A percentile compares a stretch with the other conserved stretches of the same genome.
Conservation (phyloP, 352 stramenopile genomes). For the Pythium brachiatum region DNA sequence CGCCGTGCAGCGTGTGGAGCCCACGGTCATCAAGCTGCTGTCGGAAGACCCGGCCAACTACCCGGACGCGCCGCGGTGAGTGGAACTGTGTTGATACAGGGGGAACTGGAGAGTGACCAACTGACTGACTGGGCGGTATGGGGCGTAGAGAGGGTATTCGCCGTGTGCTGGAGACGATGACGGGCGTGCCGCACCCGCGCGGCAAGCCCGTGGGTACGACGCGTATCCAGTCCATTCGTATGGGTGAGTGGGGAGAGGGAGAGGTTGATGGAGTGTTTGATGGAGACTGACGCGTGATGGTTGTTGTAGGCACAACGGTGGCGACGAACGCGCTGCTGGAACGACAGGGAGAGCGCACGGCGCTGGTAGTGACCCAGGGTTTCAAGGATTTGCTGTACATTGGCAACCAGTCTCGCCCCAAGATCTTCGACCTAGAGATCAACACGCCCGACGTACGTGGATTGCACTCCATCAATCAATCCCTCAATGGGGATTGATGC, state of each 20-base stretch:
- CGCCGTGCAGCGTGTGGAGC: slow-evolving; percentile 42
- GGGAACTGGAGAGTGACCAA: neutral
- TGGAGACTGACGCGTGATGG: neutral
- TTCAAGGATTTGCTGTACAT: slow-evolving; percentile 98
- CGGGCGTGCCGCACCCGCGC: slow-evolving; percentile 79
- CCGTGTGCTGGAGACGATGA: slow-evolving; percentile 93
- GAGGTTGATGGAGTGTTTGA: neutral
- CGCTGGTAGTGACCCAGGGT: slow-evolving; percentile 93
- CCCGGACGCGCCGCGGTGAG: slow-evolving; percentile 93
- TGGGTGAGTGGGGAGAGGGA: slow-evolving; percentile 60
- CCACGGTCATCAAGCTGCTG: slow-evolving; percentile 95
- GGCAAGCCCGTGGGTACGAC: slow-evolving; percentile 84
- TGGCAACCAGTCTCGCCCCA: slow-evolving; percentile 96
- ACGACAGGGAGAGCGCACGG: slow-evolving; percentile 93
- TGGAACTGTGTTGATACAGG: slow-evolving; percentile 28
- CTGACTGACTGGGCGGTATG: neutral
- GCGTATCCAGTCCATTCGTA: slow-evolving; percentile 95
- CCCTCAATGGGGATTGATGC: neutral
- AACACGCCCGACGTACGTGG: slow-evolving; percentile 70
- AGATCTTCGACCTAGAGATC: slow-evolving; percentile 98
- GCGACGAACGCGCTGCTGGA: slow-evolving; percentile 99
- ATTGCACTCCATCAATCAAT: neutral
- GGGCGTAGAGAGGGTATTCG: slow-evolving; percentile 87
- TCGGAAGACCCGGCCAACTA: slow-evolving; percentile 98
- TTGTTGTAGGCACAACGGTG: slow-evolving; percentile 91